Base-by-base conservation (phyloP, 108 stramenopile species). In the Nannochloropsis gaditana region DNA sequence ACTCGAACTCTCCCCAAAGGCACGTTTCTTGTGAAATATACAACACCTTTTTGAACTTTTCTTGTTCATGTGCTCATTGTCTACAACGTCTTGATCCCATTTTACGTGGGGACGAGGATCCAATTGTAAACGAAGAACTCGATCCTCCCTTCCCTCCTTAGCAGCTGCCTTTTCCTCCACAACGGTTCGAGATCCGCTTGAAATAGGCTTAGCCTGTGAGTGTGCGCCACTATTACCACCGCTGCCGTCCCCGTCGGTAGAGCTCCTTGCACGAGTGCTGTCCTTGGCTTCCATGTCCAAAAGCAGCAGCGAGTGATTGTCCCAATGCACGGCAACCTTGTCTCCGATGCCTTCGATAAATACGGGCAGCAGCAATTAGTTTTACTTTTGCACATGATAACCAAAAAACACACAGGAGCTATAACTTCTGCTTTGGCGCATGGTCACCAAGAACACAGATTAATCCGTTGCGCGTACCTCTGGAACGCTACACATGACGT, bases 21-120 rank as follows among this genome's bases (percentile, higher is more conserved):
- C 90, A 83, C 94, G 83, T 83, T 94, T 91, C 85, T 96, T 96
- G 89, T 95, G 95, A 87, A 93, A 96, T 79, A 96, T 95, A 85
- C 96, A 96, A 84, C 96, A 96, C 79, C 94, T 86, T 86, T 96
- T 96, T 6, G 92, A 92, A 9, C 93, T 94, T 86, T 95, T 95
- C 50, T 94, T 84, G 79, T 94, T 94, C 85, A 96, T 79, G 5
- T 95, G 95, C 88, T 96, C 96, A 81, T 96, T 96, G 83, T 96
- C 93, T 19, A 95, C 85, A 9, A 94, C 94, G 80, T 86, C 85
- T 87, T 94, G 89, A 8, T n/a, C 79, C 86, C 86, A 87, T n/a
- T 15, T 87, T 31, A 87, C 86, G 45, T 41, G 81, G 11, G 80
- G 80, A 9, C 31, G 17, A 9, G 80, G 80, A 9, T 80, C 19